Base-by-base conservation (phyloP, 371 early-diverging fungal genomes). In the Circinella minor region DNA sequence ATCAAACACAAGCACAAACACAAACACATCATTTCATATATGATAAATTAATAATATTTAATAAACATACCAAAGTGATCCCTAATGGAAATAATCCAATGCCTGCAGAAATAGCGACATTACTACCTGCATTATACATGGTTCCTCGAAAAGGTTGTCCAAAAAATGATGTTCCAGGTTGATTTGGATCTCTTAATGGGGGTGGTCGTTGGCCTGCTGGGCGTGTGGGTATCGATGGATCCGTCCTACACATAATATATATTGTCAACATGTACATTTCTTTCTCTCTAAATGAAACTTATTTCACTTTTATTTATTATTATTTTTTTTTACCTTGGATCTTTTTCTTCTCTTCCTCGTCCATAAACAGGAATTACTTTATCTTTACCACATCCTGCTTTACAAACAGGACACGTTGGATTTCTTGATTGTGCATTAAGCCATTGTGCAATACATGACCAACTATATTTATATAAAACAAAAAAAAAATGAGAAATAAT, bases 351-450 rank as follows among this genome's bases (percentile, higher is more conserved):
- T 68, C 80, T 80, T 27, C 92, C 93, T 54, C 93, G 87, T 54
- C 93, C 92, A 68, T 92, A 92, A 36, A 92, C 83, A 1, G 93
- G 93, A 55, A 92, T 91, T 49, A 92, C 90, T 71, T 92, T 91
- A 49, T 92, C 91, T 71, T 85, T 83, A 5, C 88, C 90, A 74
- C 93, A 92, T 55, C 91, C 92, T 4, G 91, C 92, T 73, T 93
- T 93, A 70, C 93, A 93, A 15, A 93, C 92, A 0, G 93, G 93
- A 61, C 79, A 79, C 10, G 79, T 79, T 3, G 79, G 79, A 55
- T 79, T 76, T 27, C 76, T 63, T 37, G 71, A 54, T 55, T 76
- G 76, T 36, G 69, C 71, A 69, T 79, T 67, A 8, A 79, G 57
- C 79, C 79, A 79, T 61, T 74, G 79, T 17, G 74, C 79, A 39